Conservation (phyloP, 2,329 filamentous ascomycete genomes). For the Scedosporium dehoogii region DNA sequence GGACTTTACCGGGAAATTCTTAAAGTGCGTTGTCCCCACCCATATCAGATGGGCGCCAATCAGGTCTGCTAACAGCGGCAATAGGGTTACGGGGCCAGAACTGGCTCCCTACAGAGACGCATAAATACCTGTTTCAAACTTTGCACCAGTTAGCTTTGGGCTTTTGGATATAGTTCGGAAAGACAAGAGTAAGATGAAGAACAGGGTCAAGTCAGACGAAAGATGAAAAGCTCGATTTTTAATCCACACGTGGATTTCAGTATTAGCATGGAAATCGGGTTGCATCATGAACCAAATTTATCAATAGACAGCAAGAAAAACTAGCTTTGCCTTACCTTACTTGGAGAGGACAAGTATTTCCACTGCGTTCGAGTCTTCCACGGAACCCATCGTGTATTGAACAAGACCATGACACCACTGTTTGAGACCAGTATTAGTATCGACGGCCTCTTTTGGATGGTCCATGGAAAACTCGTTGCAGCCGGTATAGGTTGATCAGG, state of each 20-base stretch:
- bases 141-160: background rate
- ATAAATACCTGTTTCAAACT: background rate
- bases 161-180: constrained; percentile 1
- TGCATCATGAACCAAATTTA: constrained; percentile 50
- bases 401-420: background rate
- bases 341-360: constrained; percentile 5
- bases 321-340: constrained; percentile 20
- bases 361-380: too few relatives aligned
- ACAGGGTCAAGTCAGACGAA: constrained; percentile 53
- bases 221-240: constrained; percentile 73
- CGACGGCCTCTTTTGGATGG: background rate
- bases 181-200: constrained; percentile 17
- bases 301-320: constrained; percentile 14
- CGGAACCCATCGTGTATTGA: background rate
- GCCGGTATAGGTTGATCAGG: constrained; percentile 16
- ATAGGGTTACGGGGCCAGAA: constrained; percentile 20
- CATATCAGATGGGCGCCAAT: background rate
- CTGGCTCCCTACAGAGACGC: constrained; percentile 34
- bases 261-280: constrained; percentile 67
- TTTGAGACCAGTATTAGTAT: background rate
- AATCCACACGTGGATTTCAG: constrained; percentile 58
- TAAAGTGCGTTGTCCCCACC: constrained; percentile 42
- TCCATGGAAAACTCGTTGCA: background rate
- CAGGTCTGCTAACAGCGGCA: background rate
- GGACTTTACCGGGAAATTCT: constrained; percentile 65